Conservation (phyloP, 352 stramenopile genomes). For the Aphanomyces astaci region DNA sequence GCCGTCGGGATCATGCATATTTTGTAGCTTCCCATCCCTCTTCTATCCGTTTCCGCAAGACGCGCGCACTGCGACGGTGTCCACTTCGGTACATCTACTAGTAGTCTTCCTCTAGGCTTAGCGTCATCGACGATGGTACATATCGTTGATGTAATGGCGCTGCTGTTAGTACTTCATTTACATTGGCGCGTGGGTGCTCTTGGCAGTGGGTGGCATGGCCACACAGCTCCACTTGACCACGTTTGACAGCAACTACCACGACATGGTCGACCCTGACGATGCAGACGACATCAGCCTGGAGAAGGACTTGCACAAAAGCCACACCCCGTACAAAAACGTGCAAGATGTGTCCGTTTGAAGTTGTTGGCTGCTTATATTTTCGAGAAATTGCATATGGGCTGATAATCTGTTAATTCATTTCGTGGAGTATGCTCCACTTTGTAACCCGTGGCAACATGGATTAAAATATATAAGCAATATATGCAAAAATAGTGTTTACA, state of each 20-base stretch:
- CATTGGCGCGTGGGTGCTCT: not conserved
- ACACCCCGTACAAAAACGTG: not conserved
- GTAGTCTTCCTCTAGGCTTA: too few relatives aligned
- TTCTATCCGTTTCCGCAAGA: conserved; percentile 11
- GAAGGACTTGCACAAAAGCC: conserved; percentile 1
- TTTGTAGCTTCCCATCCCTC: conserved; percentile 15
- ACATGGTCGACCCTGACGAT: not conserved
- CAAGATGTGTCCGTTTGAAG: not conserved
- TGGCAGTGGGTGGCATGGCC: not conserved
- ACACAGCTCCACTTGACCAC: not conserved
- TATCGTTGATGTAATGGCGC: too few relatives aligned
- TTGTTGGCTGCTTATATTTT: too few relatives aligned
- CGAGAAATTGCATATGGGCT: too few relatives aligned
- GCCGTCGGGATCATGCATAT: too few relatives aligned
- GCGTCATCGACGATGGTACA: not conserved
- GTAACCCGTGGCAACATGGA: too few relatives aligned
- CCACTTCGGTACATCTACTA: not conserved
- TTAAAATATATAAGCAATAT: too few relatives aligned
- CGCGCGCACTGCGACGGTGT: not conserved
- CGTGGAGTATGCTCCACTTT: too few relatives aligned
- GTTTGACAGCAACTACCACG: conserved; percentile 5
- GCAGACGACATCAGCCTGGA: not conserved
- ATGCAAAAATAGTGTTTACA: too few relatives aligned
- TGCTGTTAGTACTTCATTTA: conserved; percentile 16
- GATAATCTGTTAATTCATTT: too few relatives aligned